Percentiles rank a stretch among this genome's conserved stretches.
These are phyloP conservation scores for Panicum miliaceum DNA, from an alignment of 176 grass and related monocot species.

Conservation along the genomic window DNA sequence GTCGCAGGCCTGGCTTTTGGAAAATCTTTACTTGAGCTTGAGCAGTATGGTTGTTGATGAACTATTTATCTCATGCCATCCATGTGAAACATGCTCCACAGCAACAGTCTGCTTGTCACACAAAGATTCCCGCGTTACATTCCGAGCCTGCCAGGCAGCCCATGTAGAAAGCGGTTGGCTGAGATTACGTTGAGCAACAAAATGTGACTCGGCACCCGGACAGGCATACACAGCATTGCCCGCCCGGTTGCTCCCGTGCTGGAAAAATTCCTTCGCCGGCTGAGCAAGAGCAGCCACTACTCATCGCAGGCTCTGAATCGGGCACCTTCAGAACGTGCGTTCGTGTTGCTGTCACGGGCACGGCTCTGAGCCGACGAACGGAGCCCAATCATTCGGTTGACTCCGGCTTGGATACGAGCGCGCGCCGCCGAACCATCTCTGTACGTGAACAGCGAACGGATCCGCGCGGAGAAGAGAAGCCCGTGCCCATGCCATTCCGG, in stretches of 20 bases:
- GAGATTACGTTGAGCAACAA: neutral
- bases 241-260: neutral
- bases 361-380: neutral
- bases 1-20: neutral
- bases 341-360: slow-evolving; percentile 3
- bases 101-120: neutral
- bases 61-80: neutral
- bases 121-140: slow-evolving; percentile 17
- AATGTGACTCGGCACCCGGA: neutral
- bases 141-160: slow-evolving; percentile 10
- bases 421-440: neutral
- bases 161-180: slow-evolving; percentile 1
- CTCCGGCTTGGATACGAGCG: neutral
- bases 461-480: neutral
- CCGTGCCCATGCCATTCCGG: neutral
- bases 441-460: neutral
- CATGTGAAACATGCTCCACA: neutral
- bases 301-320: too few relatives aligned
- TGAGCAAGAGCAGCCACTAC: neutral
- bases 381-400: slow-evolving; percentile 11
- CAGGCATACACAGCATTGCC: neutral
- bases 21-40: neutral
- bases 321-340: neutral
- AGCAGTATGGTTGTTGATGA: neutral
- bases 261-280: neutral